A percentile compares a stretch with the other conserved stretches of the same genome.
Conservation (phyloP, 2,329 filamentous ascomycete species). For the Fusarium veterinarium region DNA sequence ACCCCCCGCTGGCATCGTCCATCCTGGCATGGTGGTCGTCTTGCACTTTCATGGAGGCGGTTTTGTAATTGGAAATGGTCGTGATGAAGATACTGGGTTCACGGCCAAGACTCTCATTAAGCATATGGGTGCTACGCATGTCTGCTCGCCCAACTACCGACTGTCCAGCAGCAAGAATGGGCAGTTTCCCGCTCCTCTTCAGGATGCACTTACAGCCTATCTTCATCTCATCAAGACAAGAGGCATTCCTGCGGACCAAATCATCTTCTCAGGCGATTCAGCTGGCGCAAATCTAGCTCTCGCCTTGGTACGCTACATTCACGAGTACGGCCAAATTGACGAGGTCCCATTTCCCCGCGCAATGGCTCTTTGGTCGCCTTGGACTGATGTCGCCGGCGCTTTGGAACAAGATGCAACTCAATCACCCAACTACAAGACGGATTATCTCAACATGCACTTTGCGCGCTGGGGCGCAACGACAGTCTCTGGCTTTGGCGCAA, state of each 20-base stretch:
- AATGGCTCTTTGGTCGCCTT: conserved; percentile 36
- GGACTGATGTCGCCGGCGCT: conserved; percentile 32
- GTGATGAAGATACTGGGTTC: conserved; percentile 36
- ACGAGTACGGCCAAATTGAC: conserved; percentile 24
- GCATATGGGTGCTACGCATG: conserved; percentile 37
- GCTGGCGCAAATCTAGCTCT: conserved; percentile 36
- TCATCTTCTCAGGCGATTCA: conserved; percentile 33
- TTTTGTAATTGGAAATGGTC: conserved; percentile 37
- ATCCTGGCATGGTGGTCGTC: conserved; percentile 10
- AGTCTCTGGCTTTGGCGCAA: conserved; percentile 24
- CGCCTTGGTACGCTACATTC: conserved; percentile 33
- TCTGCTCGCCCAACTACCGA: conserved; percentile 39
- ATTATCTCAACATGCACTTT: conserved; percentile 37
- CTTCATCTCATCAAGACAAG: conserved; percentile 16
- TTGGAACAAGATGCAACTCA: conserved; percentile 25
- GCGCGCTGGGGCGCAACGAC: conserved; percentile 33
- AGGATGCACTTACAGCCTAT: conserved; percentile 37
- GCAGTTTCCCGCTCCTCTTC: conserved; percentile 30
- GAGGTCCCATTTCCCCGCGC: conserved; percentile 28
- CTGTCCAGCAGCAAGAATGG: conserved; percentile 33
- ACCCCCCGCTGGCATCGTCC: conserved; percentile 19
- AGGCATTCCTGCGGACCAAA: conserved; percentile 29
- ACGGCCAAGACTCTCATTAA: conserved; percentile 22
- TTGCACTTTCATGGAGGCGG: conserved; percentile 38
- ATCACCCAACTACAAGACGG: conserved; percentile 39